phyloP scores from a whole-genome alignment of 1,284 basidiomycete species.

The Cystobasidium slooffiae region DNA sequence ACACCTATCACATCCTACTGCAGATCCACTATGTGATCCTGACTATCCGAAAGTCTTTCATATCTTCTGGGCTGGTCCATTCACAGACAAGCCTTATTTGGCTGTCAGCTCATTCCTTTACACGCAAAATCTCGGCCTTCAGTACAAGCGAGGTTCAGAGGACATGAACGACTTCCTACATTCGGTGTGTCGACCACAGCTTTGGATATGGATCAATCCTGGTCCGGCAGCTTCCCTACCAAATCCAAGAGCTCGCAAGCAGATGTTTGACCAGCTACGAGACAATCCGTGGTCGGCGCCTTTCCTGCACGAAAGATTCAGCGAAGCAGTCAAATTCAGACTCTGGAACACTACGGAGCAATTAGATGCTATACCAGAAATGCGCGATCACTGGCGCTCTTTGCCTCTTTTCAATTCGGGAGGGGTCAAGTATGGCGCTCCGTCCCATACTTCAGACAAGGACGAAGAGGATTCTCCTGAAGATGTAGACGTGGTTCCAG shows the following conservation, averaged over 20 bases:
- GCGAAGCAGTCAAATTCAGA: slow-evolving; percentile 78
- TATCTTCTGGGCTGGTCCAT: slow-evolving; percentile 83
- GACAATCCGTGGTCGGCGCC: slow-evolving; percentile 82
- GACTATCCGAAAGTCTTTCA: slow-evolving; percentile 75
- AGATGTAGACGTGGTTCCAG: slow-evolving; percentile 45
- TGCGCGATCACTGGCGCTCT: slow-evolving; percentile 74
- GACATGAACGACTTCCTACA: slow-evolving; percentile 47
- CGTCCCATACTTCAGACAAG: slow-evolving; percentile 50
- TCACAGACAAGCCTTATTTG: slow-evolving; percentile 82
- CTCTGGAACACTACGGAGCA: slow-evolving; percentile 90
- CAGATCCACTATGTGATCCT: slow-evolving; percentile 66
- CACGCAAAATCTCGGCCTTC: slow-evolving; percentile 77
- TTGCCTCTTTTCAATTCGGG: slow-evolving; percentile 74
- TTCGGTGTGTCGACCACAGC: slow-evolving; percentile 69
- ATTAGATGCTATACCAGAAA: slow-evolving; percentile 75
- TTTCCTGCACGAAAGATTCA: slow-evolving; percentile 78
- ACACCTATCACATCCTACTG: slow-evolving; percentile 54
- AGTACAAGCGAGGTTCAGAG: slow-evolving; percentile 55
- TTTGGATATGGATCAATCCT: slow-evolving; percentile 87
- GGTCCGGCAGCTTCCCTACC: slow-evolving; percentile 70
- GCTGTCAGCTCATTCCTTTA: slow-evolving; percentile 77
- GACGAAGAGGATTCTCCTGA: slow-evolving; percentile 55
- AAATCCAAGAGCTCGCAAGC: slow-evolving; percentile 69
- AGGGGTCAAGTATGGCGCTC: slow-evolving; percentile 64
- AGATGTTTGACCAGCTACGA: slow-evolving; percentile 70